phyloP scores from a whole-genome alignment of 306 rosid genomes.

The Prunus mume region DNA sequence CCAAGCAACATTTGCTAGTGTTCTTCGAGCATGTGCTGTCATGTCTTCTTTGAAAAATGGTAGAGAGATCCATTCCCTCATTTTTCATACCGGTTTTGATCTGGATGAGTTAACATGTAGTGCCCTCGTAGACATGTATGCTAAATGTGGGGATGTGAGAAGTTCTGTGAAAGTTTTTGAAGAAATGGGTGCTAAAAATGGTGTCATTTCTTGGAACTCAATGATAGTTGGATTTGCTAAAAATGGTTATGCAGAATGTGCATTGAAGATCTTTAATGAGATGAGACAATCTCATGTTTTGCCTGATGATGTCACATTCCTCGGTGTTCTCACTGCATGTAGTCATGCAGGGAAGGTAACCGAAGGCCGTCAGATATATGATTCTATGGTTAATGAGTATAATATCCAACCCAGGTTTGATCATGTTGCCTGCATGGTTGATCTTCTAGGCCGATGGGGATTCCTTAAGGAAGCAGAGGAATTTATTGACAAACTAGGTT shows the following conservation, averaged over 20 bases:
- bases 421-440: conserved; percentile 74
- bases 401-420: conserved; percentile 53
- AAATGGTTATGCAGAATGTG: conserved; percentile 65
- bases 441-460: conserved; percentile 81
- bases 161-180: conserved; percentile 57
- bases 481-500: background rate
- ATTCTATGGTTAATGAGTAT: conserved; percentile 44
- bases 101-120: conserved; percentile 67
- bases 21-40: conserved; percentile 65
- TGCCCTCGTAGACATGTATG: conserved; percentile 83
- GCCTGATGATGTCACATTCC: conserved; percentile 81
- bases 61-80: conserved; percentile 56
- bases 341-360: conserved; percentile 76
- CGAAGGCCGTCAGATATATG: conserved; percentile 57
- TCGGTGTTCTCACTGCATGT: conserved; percentile 83
- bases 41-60: conserved; percentile 60
- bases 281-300: conserved; percentile 41
- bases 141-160: conserved; percentile 71
- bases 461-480: conserved; percentile 76
- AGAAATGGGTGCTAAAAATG: conserved; percentile 52
- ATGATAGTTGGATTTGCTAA: conserved; percentile 84
- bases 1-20: conserved; percentile 82
- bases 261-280: conserved; percentile 53
- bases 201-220: conserved; percentile 80
- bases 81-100: conserved; percentile 66